Conservation (phyloP, 257 asterid species). For the Cordia subcordata region DNA sequence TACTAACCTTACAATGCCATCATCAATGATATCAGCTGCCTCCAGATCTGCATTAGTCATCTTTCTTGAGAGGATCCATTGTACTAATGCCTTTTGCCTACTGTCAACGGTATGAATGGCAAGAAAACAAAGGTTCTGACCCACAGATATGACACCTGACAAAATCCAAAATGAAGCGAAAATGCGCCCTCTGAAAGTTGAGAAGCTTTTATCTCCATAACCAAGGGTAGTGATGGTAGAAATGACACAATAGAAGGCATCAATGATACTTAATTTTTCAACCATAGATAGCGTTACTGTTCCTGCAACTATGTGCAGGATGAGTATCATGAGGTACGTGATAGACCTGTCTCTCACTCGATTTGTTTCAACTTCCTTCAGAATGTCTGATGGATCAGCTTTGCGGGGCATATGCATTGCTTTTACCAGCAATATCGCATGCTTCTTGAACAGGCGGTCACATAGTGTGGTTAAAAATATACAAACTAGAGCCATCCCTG, state of each 20-base stretch:
- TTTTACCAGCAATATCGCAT: constrained; percentile 53
- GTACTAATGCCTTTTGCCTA: constrained; percentile 53
- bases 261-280: constrained; percentile 58
- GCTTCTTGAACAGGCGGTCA: constrained; percentile 75
- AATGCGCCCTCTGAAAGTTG: constrained; percentile 72
- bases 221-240: constrained; percentile 85
- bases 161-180: constrained; percentile 86
- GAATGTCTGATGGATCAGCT: constrained; percentile 34
- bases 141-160: constrained; percentile 63
- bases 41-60: constrained; percentile 79
- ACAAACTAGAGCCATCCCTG: constrained; percentile 77
- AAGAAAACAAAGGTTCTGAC: constrained; percentile 57
- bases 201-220: constrained; percentile 88
- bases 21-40: constrained; percentile 80
- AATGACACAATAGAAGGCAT: constrained; percentile 80
- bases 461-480: constrained; percentile 68
- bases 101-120: constrained; percentile 71
- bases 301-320: constrained; percentile 49
- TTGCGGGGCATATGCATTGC: constrained; percentile 48
- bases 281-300: constrained; percentile 42
- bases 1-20: constrained; percentile 71
- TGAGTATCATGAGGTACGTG: constrained; percentile 25
- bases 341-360: constrained; percentile 55
- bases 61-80: constrained; percentile 46
- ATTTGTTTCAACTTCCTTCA: constrained; percentile 55